Conservation (phyloP, 2,329 filamentous ascomycete genomes). For the Paraphoma chrysanthemicola region DNA sequence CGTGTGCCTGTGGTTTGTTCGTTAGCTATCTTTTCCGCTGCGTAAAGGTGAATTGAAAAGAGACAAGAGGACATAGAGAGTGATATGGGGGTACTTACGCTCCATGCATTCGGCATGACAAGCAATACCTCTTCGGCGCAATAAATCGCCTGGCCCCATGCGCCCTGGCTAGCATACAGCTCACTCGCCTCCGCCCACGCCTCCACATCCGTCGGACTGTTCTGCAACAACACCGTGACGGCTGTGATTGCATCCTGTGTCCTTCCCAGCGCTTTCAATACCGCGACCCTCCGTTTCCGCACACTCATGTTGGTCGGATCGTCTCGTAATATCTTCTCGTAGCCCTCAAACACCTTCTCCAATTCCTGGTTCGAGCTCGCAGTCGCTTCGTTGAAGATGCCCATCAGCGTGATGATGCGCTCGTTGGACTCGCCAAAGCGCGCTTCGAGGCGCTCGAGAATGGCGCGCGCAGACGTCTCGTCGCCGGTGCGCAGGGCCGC, state of each 20-base stretch:
- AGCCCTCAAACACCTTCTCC: conserved; percentile 74
- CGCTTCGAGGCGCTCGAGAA: conserved; percentile 75
- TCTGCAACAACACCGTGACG: conserved; percentile 77
- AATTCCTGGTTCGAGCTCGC: conserved; percentile 72
- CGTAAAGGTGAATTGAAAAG: too few relatives aligned
- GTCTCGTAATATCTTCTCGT: conserved; percentile 75
- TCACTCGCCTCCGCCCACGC: conserved; percentile 92
- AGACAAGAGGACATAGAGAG: too few relatives aligned
- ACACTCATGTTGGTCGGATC: conserved; percentile 84
- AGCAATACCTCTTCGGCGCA: conserved; percentile 90
- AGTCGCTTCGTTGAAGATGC: conserved; percentile 83
- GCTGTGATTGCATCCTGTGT: conserved; percentile 75
- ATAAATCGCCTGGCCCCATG: conserved; percentile 84
- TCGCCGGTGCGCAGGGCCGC: conserved; percentile 86
- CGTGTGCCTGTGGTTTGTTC: conserved; percentile 71
- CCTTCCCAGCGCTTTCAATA: conserved; percentile 77
- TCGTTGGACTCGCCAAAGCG: conserved; percentile 88
- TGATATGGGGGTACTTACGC: conserved; percentile 63
- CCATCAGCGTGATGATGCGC: conserved; percentile 81
- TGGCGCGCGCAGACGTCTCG: conserved; percentile 75
- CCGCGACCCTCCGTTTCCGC: conserved; percentile 80
- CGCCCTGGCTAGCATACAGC: conserved; percentile 79
- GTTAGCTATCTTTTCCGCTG: too few relatives aligned
- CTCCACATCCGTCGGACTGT: conserved; percentile 88
- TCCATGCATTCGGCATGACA: conserved; percentile 91